A percentile compares a stretch with the other conserved stretches of the same genome.
Evolutionary conservation across 768 basidiomycete species (phyloP).

Genomic region (Atractiella rhizophila): DNA sequence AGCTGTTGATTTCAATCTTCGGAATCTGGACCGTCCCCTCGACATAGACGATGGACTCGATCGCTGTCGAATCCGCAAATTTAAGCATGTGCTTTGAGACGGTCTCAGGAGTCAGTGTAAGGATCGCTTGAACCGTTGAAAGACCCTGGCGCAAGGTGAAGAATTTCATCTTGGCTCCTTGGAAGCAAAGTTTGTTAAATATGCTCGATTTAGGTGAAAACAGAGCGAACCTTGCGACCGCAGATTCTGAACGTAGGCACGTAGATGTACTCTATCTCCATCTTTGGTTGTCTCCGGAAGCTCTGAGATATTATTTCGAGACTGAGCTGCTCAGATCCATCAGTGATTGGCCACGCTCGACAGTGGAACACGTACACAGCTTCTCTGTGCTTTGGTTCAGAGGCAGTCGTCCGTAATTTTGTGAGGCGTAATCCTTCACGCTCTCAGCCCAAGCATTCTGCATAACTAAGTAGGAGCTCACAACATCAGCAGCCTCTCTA

Average conservation of each 20-base stretch:
- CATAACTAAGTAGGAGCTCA: constrained; percentile 20
- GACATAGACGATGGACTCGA: constrained; percentile 76
- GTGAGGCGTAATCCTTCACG: constrained; percentile 33
- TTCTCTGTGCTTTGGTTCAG: constrained; percentile 76
- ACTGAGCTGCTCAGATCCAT: too few species aligned
- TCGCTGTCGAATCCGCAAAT: constrained; percentile 49
- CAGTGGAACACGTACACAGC: constrained; percentile 23
- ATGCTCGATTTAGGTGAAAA: too few species aligned
- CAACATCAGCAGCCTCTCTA: constrained; percentile 39
- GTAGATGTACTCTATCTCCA: too few species aligned
- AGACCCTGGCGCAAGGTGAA: constrained; percentile 68
- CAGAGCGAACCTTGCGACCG: too few species aligned
- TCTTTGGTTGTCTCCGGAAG: too few species aligned
- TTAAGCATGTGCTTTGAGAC: constrained; percentile 95
- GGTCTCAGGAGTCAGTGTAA: constrained; percentile 41
- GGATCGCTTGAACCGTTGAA: constrained; percentile 60
- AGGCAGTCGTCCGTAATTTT: constrained; percentile 62
- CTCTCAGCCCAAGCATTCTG: background rate
- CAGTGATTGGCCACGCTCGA: too few species aligned
- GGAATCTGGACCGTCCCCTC: constrained; percentile 58
- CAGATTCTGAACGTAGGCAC: too few species aligned
- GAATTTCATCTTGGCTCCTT: constrained; percentile 86
- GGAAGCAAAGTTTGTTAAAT: constrained; percentile 16
- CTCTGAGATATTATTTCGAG: too few species aligned
- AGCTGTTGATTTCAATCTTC: constrained; percentile 69